phyloP scores from a whole-genome alignment of 2,329 filamentous ascomycete species.

The Rhexocercosporidium sp. region DNA sequence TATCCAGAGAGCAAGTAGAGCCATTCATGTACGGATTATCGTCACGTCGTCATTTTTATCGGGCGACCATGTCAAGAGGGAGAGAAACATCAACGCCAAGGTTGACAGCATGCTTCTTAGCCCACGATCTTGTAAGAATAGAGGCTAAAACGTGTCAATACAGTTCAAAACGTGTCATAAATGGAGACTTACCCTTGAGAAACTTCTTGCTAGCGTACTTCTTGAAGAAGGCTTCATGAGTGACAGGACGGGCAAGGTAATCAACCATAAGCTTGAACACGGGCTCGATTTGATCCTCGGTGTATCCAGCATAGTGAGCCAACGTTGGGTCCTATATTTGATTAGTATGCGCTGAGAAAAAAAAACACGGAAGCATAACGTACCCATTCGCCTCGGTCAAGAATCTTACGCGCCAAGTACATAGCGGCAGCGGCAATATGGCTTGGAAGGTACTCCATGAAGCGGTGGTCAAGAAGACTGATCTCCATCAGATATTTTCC shows the following conservation, averaged over 20 bases:
- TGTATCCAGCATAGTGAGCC: constrained; percentile 90
- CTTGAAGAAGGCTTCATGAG: constrained; percentile 98
- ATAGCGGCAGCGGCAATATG: constrained; percentile 91
- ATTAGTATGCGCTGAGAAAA: constrained; percentile 36
- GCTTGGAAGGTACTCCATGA: constrained; percentile 88
- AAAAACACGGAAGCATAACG: constrained; percentile 44
- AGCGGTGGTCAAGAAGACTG: constrained; percentile 90
- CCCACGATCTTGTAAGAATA: constrained; percentile 90
- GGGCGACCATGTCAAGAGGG: constrained; percentile 38
- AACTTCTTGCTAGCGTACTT: constrained; percentile 99
- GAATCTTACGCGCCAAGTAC: constrained; percentile 89
- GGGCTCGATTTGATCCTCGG: constrained; percentile 89
- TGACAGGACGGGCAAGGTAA: constrained; percentile 87
- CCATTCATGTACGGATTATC: constrained; percentile 33
- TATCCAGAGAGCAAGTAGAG: constrained; percentile 41
- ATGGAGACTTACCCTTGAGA: constrained; percentile 77
- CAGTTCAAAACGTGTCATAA: neutral
- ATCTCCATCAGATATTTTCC: constrained; percentile 99
- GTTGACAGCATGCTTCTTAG: constrained; percentile 74
- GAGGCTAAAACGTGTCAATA: constrained; percentile 65
- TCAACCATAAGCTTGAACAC: constrained; percentile 95
- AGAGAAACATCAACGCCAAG: constrained; percentile 55
- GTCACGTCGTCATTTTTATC: constrained; percentile 34
- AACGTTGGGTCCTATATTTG: constrained; percentile 75
- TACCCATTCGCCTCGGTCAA: constrained; percentile 92